Base-by-base conservation (phyloP, 345 rosid genomes). In the Rhodomyrtus tomentosa region DNA sequence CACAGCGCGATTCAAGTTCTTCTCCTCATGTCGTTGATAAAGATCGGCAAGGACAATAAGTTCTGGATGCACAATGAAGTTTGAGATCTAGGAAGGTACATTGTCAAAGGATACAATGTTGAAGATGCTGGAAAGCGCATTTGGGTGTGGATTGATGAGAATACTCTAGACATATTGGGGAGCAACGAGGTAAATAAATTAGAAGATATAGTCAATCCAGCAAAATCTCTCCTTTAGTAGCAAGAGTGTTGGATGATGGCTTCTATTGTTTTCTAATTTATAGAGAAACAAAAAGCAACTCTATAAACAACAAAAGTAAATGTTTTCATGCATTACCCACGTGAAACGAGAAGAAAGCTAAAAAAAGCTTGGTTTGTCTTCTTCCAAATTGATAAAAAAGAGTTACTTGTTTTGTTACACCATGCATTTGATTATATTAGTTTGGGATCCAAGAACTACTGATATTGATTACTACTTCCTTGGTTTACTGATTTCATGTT, bases 31-130 rank as follows among this genome's bases (percentile, higher is more conserved):
- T 56, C 36, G 0, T 56, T 56, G 36, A 56, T n/a, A n/a, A 56
- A 56, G 36, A 56, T 56, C 0, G 36, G n/a, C 2, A 4, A 0
- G 4, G 0, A 12, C 68, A 5, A 56, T n/a, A 0, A 0, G 1
- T 56, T 56, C 1, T 12, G 36, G 68, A 56, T 56, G 68, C 68
- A 56, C n/a, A 18, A 56, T 56, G 68, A 56, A 56, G 18, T 56
- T 56, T 36, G 36, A 56, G 32, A 56, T n/a, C 4, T 56, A 12
- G 68, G 68, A 56, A 56, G 68, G 1, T 56, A 1, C 36, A 56
- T 56, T 0, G 18, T 56, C 18, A 12, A 5, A 27, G 15, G 4
- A 1, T 27, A 55, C 14, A 25, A 55, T 55, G 4, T 55, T 4
- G 59, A 55, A 55, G 6, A 55, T 10, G 59, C 29, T 55, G 29